A percentile compares a stretch with the other conserved stretches of the same genome.
Conservation (phyloP, 75 land plant genomes). For the Larix kaempferi region DNA sequence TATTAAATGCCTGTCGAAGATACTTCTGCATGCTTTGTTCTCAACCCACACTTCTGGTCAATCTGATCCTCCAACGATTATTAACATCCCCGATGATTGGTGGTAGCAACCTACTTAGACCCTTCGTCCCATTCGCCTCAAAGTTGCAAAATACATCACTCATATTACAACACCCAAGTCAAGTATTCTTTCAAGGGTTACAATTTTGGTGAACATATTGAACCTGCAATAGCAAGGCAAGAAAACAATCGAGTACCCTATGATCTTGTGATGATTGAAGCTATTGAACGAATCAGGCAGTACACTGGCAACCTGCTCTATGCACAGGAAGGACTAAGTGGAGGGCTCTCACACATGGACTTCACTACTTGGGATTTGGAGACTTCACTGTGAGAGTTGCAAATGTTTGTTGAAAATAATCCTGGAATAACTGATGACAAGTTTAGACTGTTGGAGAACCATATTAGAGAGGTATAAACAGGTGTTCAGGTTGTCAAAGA, state of each 20-base stretch:
- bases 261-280: slow-evolving; percentile 24
- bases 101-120: too few relatives aligned
- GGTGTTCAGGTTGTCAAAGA: too few relatives aligned
- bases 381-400: slow-evolving; percentile 15
- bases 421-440: slow-evolving; percentile 28
- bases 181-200: too few relatives aligned
- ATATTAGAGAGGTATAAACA: slow-evolving; percentile 66
- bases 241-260: slow-evolving; percentile 22
- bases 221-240: slow-evolving; percentile 18
- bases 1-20: too few relatives aligned
- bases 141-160: too few relatives aligned
- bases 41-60: too few relatives aligned
- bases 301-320: slow-evolving; percentile 27
- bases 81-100: too few relatives aligned
- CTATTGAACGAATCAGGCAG: slow-evolving; percentile 31
- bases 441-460: slow-evolving; percentile 48
- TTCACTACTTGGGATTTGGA: slow-evolving; percentile 27
- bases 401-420: slow-evolving; percentile 17
- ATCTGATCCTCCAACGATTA: too few relatives aligned
- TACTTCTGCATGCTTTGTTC: too few relatives aligned
- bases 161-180: too few relatives aligned
- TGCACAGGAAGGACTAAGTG: slow-evolving; percentile 30
- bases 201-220: slow-evolving; percentile 11
- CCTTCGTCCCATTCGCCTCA: too few relatives aligned
- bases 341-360: slow-evolving; percentile 37